phyloP scores from a whole-genome alignment of 2,329 filamentous ascomycete genomes.

The Thielaviopsis musarum region DNA sequence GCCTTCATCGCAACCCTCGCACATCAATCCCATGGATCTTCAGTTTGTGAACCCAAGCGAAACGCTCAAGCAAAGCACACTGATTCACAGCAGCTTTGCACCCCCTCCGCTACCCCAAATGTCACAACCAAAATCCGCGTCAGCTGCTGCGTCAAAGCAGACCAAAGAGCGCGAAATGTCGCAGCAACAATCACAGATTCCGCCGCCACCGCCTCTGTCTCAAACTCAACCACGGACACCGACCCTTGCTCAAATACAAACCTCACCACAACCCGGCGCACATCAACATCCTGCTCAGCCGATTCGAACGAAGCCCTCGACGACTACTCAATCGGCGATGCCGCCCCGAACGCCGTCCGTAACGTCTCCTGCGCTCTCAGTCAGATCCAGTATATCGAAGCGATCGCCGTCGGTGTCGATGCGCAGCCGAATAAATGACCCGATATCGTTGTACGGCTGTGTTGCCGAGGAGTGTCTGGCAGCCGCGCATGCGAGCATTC shows the following conservation, averaged over 20 bases:
- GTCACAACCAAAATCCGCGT: background rate
- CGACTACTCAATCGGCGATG: background rate
- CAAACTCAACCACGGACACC: conserved; percentile 11
- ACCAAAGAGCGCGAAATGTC: conserved; percentile 24
- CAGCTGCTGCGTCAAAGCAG: conserved; percentile 11
- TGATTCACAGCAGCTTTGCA: conserved; percentile 7
- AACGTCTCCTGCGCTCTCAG: conserved; percentile 26
- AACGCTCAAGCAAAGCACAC: conserved; percentile 6
- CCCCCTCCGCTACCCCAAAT: conserved; percentile 3
- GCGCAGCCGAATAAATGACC: conserved; percentile 29
- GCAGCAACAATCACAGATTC: conserved; percentile 18
- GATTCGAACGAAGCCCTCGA: conserved; percentile 22
- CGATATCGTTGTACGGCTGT: conserved; percentile 45
- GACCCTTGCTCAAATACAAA: conserved; percentile 6
- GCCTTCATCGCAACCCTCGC: conserved; percentile 9
- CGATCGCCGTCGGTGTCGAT: conserved; percentile 25
- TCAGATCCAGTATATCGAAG: conserved; percentile 24
- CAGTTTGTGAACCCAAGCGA: conserved; percentile 11
- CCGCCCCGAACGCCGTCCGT: conserved; percentile 19
- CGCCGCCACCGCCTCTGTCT: conserved; percentile 16
- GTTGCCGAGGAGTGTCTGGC: conserved; percentile 61
- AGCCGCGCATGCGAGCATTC: conserved; percentile 35
- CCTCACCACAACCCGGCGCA: conserved; percentile 12
- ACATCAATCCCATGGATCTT: conserved; percentile 12
- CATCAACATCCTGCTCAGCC: conserved; percentile 15